phyloP scores from a whole-genome alignment of 345 rosid genomes.

The Cardamine resedifolia region DNA sequence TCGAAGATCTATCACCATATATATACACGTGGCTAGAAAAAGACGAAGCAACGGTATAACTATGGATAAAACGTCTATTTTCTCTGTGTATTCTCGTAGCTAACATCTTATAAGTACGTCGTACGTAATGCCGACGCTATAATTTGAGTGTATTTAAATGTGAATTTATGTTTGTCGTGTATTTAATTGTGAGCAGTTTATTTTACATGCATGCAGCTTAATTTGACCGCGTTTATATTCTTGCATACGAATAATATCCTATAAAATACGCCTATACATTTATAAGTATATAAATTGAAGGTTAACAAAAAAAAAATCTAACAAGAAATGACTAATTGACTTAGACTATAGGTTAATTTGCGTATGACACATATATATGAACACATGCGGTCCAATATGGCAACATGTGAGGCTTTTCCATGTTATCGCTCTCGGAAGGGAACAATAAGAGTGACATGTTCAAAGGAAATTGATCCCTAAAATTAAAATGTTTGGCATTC shows the following conservation, averaged over 20 bases:
- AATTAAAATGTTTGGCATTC: neutral
- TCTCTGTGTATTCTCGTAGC: neutral
- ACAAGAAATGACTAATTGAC: neutral
- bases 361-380: neutral
- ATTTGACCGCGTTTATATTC: constrained; percentile 15
- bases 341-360: neutral
- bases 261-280: neutral
- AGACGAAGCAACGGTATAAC: constrained; percentile 15
- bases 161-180: constrained; percentile 5
- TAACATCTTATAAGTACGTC: constrained; percentile 2
- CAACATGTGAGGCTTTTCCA: neutral
- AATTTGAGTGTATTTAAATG: neutral
- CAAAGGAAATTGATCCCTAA: neutral
- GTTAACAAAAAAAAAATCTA: neutral
- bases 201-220: constrained; percentile 21
- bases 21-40: constrained; percentile 1
- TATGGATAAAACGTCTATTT: constrained; percentile 9
- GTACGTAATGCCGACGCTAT: constrained; percentile 2
- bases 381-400: constrained; percentile 11
- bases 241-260: neutral
- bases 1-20: neutral
- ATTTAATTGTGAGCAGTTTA: constrained; percentile 2
- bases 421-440: neutral
- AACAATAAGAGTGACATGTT: neutral
- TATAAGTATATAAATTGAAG: neutral